phyloP scores from a whole-genome alignment of 176 grass and related monocot species.

The Cenchrus americanus region DNA sequence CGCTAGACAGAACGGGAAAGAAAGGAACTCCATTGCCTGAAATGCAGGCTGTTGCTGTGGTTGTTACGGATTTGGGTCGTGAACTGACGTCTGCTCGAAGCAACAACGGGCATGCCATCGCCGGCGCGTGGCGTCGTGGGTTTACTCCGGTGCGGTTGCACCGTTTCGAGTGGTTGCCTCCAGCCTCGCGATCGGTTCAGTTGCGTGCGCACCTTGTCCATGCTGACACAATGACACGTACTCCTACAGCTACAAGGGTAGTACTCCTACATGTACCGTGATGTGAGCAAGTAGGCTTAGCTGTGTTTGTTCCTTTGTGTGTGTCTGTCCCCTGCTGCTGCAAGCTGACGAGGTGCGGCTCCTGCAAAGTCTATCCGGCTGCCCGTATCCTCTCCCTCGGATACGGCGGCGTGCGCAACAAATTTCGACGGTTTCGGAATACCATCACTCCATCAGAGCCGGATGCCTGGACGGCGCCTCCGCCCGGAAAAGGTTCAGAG shows the following conservation, averaged over 20 bases:
- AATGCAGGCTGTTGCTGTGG: too few relatives aligned
- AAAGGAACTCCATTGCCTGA: too few relatives aligned
- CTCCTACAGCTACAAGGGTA: neutral
- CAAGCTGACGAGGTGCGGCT: neutral
- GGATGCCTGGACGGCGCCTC: neutral
- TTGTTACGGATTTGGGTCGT: too few relatives aligned
- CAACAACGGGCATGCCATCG: too few relatives aligned
- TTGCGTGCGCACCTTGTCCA: slow-evolving; percentile 13
- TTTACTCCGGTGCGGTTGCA: neutral
- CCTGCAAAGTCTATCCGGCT: neutral
- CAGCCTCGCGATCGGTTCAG: neutral
- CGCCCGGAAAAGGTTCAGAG: neutral
- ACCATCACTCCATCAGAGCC: too few relatives aligned
- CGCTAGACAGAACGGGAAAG: too few relatives aligned
- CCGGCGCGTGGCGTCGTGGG: too few relatives aligned
- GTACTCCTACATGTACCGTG: neutral
- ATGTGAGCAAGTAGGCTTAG: slow-evolving; percentile 8
- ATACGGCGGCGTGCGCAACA: neutral
- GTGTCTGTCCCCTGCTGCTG: neutral
- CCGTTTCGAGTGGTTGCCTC: neutral
- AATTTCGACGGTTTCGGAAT: neutral
- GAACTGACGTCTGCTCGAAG: too few relatives aligned
- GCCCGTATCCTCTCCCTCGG: neutral
- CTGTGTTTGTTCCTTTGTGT: neutral
- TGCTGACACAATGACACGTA: neutral